Base-by-base conservation (phyloP, 2,329 filamentous ascomycete species). In the Bipolaris zeicola region DNA sequence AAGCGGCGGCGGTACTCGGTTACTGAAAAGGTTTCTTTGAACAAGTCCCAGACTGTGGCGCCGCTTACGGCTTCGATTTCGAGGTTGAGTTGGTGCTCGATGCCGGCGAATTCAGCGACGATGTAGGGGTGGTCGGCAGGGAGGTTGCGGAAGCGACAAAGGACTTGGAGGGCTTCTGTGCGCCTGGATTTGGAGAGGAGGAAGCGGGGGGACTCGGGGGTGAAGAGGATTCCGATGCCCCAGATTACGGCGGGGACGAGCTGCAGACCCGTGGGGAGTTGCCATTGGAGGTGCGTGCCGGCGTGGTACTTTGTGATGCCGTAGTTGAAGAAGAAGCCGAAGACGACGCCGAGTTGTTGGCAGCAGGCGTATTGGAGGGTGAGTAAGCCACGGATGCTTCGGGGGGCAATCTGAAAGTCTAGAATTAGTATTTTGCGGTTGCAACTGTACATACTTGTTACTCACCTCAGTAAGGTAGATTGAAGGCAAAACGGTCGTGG, bases 261-360 rank as follows among this genome's bases (percentile, higher is more conserved):
- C 41, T 43, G 41, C 8, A 43, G 7, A 7, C 13, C 41, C n/a
- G 41, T 43, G 14, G 41, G 41, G 10, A 43, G 41, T n/a, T 31
- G 41, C 41, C 41, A 43, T 43, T 43, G 41, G 13, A 43, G 14
- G n/a, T 8, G 22, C 14, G 41, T 31, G n/a, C 41, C 41, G 14
- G 41, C 24, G 11, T 43, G 41, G 22, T 43, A 43, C 5, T 43
- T 43, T 31, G 41, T 43, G 6, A 43, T 43, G n/a, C 41, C 41
- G n/a, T 43, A 43, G 24, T 43, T 43, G 24, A 43, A 43, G 41
- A 43, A 43, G 41, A 43, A 43, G 8, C 41, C 41, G 7, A 43
- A 43, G 13, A 43, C 41, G 7, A 43, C 41, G 14, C 41, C 41
- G 20, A 43, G 24, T 24, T 43, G 24, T 43, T 28, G 41, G n/a